Evolutionary conservation across 2,329 filamentous ascomycete genomes (phyloP).

Genomic region (Aspergillus sclerotialis): DNA sequence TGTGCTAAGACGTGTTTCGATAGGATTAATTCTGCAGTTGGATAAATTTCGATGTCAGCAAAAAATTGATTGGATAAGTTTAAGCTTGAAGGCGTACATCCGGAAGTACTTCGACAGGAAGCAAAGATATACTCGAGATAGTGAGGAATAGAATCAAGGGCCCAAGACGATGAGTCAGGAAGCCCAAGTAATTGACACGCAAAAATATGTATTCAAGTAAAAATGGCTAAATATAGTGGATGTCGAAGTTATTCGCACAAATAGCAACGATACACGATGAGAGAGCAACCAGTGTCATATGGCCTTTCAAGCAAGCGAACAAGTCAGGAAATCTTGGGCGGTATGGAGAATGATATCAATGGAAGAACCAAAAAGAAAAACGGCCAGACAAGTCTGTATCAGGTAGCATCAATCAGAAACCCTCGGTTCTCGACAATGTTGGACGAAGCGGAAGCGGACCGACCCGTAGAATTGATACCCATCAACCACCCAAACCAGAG

Average conservation of each 20-base stretch:
- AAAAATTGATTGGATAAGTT: slow-evolving; percentile 20
- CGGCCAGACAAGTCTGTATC: slow-evolving; percentile 13
- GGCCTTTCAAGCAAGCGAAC: slow-evolving; percentile 19
- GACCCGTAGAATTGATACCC: slow-evolving; percentile 18
- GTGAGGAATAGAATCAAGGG: slow-evolving; percentile 13
- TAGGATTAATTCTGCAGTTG: slow-evolving; percentile 14
- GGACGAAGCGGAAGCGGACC: slow-evolving; percentile 15
- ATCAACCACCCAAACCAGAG: slow-evolving; percentile 9
- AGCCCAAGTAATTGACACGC: slow-evolving; percentile 10
- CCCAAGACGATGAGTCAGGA: slow-evolving; percentile 11
- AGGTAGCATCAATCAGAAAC: slow-evolving; percentile 6
- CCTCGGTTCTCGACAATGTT: slow-evolving; percentile 13
- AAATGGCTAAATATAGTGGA: slow-evolving; percentile 9
- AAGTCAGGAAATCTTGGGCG: slow-evolving; percentile 18
- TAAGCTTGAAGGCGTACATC: slow-evolving; percentile 25
- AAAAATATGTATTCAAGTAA: slow-evolving; percentile 11
- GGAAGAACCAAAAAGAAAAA: slow-evolving; percentile 7
- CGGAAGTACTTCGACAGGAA: slow-evolving; percentile 19
- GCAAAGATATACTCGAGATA: slow-evolving; percentile 27
- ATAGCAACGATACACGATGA: slow-evolving; percentile 26
- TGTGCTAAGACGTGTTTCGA: slow-evolving; percentile 25
- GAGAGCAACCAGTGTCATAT: slow-evolving; percentile 12
- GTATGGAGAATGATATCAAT: slow-evolving; percentile 11
- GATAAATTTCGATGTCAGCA: slow-evolving; percentile 16
- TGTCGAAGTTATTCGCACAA: slow-evolving; percentile 19